Percentiles rank a stretch among this genome's conserved stretches.
These are phyloP conservation scores for Gossypium longicalyx DNA, from an alignment of 345 rosid species.

Conservation along the genomic window DNA sequence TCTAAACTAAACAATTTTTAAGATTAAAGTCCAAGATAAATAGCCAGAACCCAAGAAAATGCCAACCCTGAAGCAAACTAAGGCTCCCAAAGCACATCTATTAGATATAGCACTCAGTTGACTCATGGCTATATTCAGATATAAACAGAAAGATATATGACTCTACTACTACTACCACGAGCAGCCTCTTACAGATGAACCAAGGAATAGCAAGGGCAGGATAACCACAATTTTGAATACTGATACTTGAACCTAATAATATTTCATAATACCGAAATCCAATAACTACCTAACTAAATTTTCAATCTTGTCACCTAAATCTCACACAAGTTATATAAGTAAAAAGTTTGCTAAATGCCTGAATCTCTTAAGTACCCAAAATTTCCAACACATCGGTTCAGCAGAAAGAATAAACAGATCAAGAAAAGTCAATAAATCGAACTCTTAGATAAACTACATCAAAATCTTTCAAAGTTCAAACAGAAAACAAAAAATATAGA, in stretches of 20 bases:
- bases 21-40: not conserved
- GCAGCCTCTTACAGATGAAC: not conserved
- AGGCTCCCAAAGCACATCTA: not conserved
- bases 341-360: not conserved
- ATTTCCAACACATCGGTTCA: not conserved
- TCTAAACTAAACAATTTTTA: not conserved
- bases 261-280: not conserved
- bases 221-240: not conserved
- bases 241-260: not conserved
- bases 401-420: not conserved
- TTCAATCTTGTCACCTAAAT: not conserved
- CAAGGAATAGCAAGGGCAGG: not conserved
- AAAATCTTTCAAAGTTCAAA: not conserved
- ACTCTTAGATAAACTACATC: not conserved
- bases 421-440: not conserved
- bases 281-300: not conserved
- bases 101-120: not conserved
- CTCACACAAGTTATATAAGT: not conserved
- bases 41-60: not conserved
- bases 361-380: not conserved
- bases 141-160: not conserved
- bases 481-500: not conserved
- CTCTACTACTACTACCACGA: not conserved
- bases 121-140: not conserved
- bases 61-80: not conserved